These are phyloP conservation scores for Irpex rosettiformis DNA, from an alignment of 1,284 basidiomycete genomes.

Conservation along the genomic window DNA sequence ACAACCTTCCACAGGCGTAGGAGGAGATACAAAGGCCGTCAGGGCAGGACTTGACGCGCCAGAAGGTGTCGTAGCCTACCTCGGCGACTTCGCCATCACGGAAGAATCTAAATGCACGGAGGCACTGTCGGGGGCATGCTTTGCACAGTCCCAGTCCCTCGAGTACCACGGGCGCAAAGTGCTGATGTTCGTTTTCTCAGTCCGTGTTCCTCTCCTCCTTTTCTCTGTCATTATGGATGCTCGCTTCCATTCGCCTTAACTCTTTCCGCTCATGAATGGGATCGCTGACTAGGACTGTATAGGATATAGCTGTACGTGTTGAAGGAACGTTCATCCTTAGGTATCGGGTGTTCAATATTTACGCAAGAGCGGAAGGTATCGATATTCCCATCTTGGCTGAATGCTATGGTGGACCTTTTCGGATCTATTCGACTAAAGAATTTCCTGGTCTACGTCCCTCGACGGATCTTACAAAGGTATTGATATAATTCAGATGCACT, in stretches of 20 bases:
- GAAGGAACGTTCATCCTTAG: conserved; percentile 26
- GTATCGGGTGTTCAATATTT: conserved; percentile 25
- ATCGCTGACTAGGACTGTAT: not conserved
- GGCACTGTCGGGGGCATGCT: conserved; percentile 12
- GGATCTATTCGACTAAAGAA: conserved; percentile 76
- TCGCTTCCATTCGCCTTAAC: not conserved
- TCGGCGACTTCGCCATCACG: conserved; percentile 9
- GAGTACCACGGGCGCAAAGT: conserved; percentile 57
- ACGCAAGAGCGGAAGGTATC: conserved; percentile 19
- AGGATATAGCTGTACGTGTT: conserved; percentile 27
- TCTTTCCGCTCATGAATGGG: not conserved
- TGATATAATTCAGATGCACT: no score
- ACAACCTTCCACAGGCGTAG: not conserved
- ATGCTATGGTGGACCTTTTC: conserved; percentile 65
- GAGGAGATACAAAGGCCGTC: conserved; percentile 6
- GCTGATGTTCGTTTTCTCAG: conserved; percentile 72
- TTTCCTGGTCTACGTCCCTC: conserved; percentile 73
- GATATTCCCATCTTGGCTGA: conserved; percentile 61
- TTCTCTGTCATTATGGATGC: conserved; percentile 14
- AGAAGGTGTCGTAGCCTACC: conserved; percentile 12
- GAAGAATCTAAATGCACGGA: conserved; percentile 12
- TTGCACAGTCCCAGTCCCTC: conserved; percentile 46
- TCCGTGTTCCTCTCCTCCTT: conserved; percentile 29
- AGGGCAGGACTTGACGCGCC: conserved; percentile 8
- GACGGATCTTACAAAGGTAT: conserved; percentile 72